Conservation (phyloP, 2,329 filamentous ascomycete genomes). For the Pseudogymnoascus destructans region DNA sequence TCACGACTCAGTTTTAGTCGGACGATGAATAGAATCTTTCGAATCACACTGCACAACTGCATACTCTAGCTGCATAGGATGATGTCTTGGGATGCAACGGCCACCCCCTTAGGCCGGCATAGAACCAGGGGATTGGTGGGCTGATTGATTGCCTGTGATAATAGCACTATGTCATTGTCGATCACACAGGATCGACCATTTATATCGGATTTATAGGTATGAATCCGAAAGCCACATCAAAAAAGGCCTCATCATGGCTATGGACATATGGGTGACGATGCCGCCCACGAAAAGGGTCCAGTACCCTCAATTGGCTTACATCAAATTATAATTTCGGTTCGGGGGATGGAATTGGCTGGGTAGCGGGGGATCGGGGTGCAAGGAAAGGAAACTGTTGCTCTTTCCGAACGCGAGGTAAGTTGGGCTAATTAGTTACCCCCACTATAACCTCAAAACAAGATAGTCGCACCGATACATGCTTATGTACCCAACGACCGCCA, state of each 20-base stretch:
- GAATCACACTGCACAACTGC: background rate
- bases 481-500: constrained; percentile 8
- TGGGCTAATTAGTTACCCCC: constrained; percentile 8
- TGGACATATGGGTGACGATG: background rate
- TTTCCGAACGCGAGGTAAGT: constrained; percentile 5
- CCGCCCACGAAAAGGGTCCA: background rate
- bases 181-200: background rate
- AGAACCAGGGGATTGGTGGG: background rate
- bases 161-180: constrained; percentile 7
- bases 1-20: constrained; percentile 5
- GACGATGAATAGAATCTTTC: constrained; percentile 8
- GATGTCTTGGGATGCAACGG: background rate
- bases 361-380: background rate
- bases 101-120: background rate
- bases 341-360: background rate
- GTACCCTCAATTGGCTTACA: background rate
- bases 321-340: constrained; percentile 1
- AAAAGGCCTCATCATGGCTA: background rate
- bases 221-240: constrained; percentile 1
- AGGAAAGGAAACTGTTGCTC: background rate
- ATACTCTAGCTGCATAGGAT: background rate
- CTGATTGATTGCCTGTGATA: constrained; percentile 1
- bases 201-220: too few relatives aligned
- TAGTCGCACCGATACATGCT: constrained; percentile 3
- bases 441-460: constrained; percentile 7